Base-by-base conservation (phyloP, 23 red algal genomes). In the Gracilaria vermiculophylla region DNA sequence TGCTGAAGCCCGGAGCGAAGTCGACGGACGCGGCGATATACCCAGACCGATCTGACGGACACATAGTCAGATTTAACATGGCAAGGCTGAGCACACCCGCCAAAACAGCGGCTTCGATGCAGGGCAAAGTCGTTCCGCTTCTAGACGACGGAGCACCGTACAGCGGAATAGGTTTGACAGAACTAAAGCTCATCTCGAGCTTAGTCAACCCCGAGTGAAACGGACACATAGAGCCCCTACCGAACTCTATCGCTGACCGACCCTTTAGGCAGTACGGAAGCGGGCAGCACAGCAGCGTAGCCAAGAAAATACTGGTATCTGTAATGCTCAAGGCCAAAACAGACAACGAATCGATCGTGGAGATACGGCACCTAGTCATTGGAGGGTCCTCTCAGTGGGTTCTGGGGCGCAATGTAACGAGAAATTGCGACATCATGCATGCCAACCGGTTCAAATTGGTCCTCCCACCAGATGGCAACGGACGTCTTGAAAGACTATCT, bases 141-240 rank as follows among this genome's bases (percentile, higher is more conserved):
- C 19, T 81, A 25, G 77, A 81, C 24, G 77, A 81, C 43, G 77
- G 77, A 36, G 51, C 77, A 43, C 77, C 77, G 24, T 81, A 81
- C 52, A 40, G 25, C 13, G 77, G 53, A 43, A 81, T 81, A 15
- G 77, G n/a, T 5, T 4, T 15, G 24, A 54, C 5, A 31, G 52
- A 81, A 33, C 10, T 81, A 2, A 58, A 58, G 3, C 15, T 81
- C 9, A 61, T 81, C 17, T 21, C 40, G 17, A 9, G 3, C 15
- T 20, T 35, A 9, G 35, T 76, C 28, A 24, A 20, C 23, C 70
- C 70, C 9, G 39, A 8, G 42, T 76, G 36, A 41, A 14, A n/a
- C 13, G 36, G 70, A 5, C 48, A 4, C 3, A 50, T 48, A 11
- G 41, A 48, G 12, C 39, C 70, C 27, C 5, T 76, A 14, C 41